Conservation (phyloP, 31 red algal species). For the Odonthalia washingtoniensis region DNA sequence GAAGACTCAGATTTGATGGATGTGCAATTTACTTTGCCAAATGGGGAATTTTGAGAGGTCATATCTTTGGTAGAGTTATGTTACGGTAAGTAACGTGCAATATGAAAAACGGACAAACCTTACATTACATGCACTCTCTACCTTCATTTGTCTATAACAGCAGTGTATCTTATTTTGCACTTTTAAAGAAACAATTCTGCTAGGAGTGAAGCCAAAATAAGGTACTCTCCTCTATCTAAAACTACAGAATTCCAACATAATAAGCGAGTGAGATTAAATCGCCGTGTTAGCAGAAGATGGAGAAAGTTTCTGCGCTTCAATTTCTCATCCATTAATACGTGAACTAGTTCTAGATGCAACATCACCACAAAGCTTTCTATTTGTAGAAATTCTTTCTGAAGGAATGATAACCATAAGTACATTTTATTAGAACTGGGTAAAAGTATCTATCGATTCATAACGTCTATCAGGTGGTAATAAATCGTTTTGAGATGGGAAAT, state of each 20-base stretch:
- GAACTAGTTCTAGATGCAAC: constrained; percentile 42
- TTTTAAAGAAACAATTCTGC: constrained; percentile 72
- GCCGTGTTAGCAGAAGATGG: constrained; percentile 76
- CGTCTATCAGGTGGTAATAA: constrained; percentile 34
- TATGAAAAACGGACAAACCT: neutral
- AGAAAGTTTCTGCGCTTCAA: constrained; percentile 74
- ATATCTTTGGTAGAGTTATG: constrained; percentile 61
- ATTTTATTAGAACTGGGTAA: constrained; percentile 60
- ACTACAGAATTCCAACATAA: constrained; percentile 57
- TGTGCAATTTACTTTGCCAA: constrained; percentile 75
- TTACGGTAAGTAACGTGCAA: constrained; percentile 59
- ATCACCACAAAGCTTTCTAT: constrained; percentile 23
- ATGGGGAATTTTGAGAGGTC: constrained; percentile 70
- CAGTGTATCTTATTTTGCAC: constrained; percentile 18
- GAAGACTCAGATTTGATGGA: constrained; percentile 77
- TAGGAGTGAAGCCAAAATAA: constrained; percentile 69
- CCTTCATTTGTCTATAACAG: neutral
- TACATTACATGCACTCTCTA: too few species aligned
- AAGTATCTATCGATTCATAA: constrained; percentile 32
- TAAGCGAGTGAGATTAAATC: constrained; percentile 71
- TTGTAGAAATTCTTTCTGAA: constrained; percentile 61
- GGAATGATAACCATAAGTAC: constrained; percentile 63
- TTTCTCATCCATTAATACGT: constrained; percentile 72
- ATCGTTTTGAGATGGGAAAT: constrained; percentile 78
- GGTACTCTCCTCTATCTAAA: constrained; percentile 71